Evolutionary conservation across 2,329 filamentous ascomycete genomes (phyloP).

Genomic region (Aspergillus hortae): DNA sequence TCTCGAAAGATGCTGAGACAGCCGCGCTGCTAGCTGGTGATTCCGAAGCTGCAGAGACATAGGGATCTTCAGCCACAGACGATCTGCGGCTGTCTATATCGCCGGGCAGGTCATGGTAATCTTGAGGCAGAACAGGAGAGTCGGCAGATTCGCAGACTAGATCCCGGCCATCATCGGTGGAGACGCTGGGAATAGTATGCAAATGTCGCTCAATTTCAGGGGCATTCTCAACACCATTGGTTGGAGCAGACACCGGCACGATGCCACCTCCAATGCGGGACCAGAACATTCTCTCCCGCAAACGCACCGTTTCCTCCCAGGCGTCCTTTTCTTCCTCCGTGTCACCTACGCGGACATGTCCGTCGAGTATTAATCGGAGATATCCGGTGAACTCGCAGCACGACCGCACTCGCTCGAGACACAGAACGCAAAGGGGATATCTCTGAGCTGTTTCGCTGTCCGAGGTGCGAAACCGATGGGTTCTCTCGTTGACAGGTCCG

Average conservation of each 20-base stretch:
- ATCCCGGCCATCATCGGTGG: conserved; percentile 7
- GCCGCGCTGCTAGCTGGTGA: conserved; percentile 11
- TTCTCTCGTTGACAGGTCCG: conserved; percentile 67
- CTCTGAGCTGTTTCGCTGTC: conserved; percentile 83
- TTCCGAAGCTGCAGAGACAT: conserved; percentile 10
- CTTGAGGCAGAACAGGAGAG: neutral
- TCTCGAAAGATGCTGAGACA: conserved; percentile 4
- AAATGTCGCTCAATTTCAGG: neutral
- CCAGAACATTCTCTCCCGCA: conserved; percentile 98
- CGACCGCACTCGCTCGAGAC: conserved; percentile 75
- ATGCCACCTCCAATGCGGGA: conserved; percentile 87
- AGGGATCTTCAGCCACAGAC: conserved; percentile 9
- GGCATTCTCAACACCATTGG: conserved; percentile 8
- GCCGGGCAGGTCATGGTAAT: conserved; percentile 5
- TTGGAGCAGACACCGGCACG: conserved; percentile 57
- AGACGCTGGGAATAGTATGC: neutral
- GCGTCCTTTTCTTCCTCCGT: conserved; percentile 80
- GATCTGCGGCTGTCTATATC: conserved; percentile 5
- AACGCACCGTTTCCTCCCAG: conserved; percentile 89
- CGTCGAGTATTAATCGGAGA: conserved; percentile 84
- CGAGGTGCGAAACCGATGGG: conserved; percentile 82
- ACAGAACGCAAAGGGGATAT: conserved; percentile 88
- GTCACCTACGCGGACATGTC: conserved; percentile 81
- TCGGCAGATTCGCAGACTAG: conserved; percentile 3
- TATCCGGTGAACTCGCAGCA: conserved; percentile 94